Evolutionary conservation across 2,329 filamentous ascomycete genomes (phyloP), one percentile per base, ranked within the genome.

Genomic region (Colletotrichum sp.): DNA sequence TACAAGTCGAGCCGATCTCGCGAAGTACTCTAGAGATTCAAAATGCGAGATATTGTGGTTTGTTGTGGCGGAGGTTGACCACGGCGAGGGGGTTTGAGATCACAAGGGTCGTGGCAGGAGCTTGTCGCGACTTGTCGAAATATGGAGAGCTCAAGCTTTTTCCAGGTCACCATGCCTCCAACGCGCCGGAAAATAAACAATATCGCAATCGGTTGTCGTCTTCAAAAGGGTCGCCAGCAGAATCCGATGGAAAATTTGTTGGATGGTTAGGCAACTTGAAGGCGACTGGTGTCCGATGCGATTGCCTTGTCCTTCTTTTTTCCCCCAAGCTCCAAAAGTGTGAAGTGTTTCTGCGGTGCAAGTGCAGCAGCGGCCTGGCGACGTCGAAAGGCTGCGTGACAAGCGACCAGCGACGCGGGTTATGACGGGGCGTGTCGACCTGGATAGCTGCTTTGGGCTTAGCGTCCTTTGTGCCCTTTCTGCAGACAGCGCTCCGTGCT

Each of bases 121-220:
- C 71, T 76, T 72, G 59, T 72, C 76, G 77, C 77, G 75, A 72
- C 55, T 75, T 75, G 71, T 77, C 72, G 71, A 77, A 71, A 72
- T 74, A 67, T 71, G 60, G 74, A 63, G 67, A 71, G 74, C 74
- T 77, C 66, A 71, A 66, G 74, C 59, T 76, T 73, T 52, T 77
- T 63, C 74, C 74, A 52, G 57, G 67, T 26, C 59, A 72, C 69
- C 76, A 77, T 77, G 43, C 74, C 76, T 77, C 64, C 75, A 69
- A 69, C 68, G 74, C 74, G 63, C 59, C 32, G 30, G 21, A 48
- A 52, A 60, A 34, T 26, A 64, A 24, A 75, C 21, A 60, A 28
- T 24, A 60, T 69, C 71, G 63, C 52, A 67, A 63, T 36, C 30
- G 12, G n/a, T 32, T n/a, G 24, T 32, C 18, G 21, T 71, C 52